These are phyloP conservation scores for Phalaenopsis equestris DNA, from an alignment of 106 monocot genomes.

Conservation along the genomic window DNA sequence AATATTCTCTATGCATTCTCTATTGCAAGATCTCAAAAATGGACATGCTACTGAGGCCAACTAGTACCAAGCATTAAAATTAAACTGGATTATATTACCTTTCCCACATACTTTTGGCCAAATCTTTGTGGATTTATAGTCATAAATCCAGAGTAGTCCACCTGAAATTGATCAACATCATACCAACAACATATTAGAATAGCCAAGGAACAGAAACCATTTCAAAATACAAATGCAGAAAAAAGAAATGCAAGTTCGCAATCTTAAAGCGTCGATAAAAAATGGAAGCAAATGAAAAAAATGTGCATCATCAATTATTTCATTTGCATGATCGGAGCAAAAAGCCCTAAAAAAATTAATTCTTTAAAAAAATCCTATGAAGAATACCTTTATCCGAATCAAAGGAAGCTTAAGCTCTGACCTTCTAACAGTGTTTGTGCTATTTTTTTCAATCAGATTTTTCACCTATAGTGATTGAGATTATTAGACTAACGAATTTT, in stretches of 20 bases:
- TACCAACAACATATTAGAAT: not conserved
- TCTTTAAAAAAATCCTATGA: not conserved
- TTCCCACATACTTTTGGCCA: conserved; percentile 98
- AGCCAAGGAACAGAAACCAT: not conserved
- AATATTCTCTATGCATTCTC: not conserved
- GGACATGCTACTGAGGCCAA: not conserved
- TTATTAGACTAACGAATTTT: conserved; percentile 4
- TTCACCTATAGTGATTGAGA: conserved; percentile 45
- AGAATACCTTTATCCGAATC: conserved; percentile 73
- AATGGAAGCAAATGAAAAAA: not conserved
- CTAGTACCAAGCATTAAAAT: not conserved
- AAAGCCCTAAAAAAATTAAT: not conserved
- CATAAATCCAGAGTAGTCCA: conserved; percentile 98
- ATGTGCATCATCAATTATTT: not conserved
- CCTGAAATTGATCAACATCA: conserved; percentile 37
- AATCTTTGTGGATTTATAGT: conserved; percentile 99
- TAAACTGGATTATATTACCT: conserved; percentile 36
- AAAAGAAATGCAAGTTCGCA: not conserved
- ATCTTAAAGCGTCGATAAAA: not conserved
- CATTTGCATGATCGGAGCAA: not conserved
- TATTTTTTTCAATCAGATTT: conserved; percentile 81
- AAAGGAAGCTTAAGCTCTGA: conserved; percentile 90
- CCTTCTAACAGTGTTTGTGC: conserved; percentile 27
- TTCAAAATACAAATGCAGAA: not conserved
- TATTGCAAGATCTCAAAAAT: not conserved